Base-by-base conservation (phyloP, 768 basidiomycete genomes). In the Cyclocybe aegerita region DNA sequence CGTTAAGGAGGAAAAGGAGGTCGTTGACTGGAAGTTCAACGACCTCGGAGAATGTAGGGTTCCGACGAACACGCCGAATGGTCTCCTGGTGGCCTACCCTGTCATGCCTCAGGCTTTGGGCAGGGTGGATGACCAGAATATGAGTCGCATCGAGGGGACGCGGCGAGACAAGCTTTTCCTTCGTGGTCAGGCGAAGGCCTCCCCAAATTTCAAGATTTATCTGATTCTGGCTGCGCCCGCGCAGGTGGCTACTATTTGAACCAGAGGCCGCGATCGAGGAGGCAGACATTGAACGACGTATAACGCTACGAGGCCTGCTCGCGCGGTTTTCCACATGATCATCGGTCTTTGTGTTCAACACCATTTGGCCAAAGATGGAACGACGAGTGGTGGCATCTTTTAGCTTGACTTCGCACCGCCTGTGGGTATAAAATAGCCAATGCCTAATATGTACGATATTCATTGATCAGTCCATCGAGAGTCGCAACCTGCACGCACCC, bases 21-120 rank as follows among this genome's bases (percentile, higher is more conserved):
- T 73, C 73, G 49, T 74, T 73, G 47, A 75, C 64, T 0, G 70
- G 67, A 9, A 72, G 48, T 45, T 74, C 70, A 12, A 67, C 33
- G 7, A 61, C 47, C 48, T 65, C 50, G 7, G 59, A 47, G 51
- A 57, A 41, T 30, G 48, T 30, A 10, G 49, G 45, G 17, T 46
- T 38, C 36, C 38, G 40, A 16, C 17, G 1, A 47, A 33, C 17
- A 49, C 38, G 44, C 43, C 31, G 44, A 3, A 45, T 10, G 31
- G 5, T 45, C 5, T 12, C 12, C 33, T 45, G 17, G 3, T 30
- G 7, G 2, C 17, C 43, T 33, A 45, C 7, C 12, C 1, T 17
- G 14, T 5, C n/a, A 9, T 51, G 37, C 10, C 48, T 37, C 10
- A 54, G 48, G 36, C 49, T 49, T 23, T 39, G 52, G 32, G 34